Evolutionary conservation across 2,329 filamentous ascomycete genomes (phyloP), one percentile per base, ranked within the genome.

Genomic region (Paecilomyces variotii): DNA sequence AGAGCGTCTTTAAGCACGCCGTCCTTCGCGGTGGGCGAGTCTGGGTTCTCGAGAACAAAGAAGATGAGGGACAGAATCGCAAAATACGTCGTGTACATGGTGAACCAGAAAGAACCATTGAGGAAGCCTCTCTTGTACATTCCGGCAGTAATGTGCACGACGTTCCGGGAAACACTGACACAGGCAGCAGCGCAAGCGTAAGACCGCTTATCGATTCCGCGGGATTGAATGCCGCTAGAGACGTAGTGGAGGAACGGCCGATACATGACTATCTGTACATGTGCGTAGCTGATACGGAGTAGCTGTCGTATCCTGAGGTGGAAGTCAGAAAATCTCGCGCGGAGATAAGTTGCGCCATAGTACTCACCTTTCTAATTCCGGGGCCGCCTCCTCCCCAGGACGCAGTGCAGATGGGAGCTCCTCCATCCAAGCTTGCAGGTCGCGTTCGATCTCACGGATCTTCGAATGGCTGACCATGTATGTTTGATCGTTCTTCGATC

Each of bases 1-100:
- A 86, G 82, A 0, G 92, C 93, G 74, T 97, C 93, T 56, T 87
- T 87, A 60, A 97, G 78, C 25, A 97, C 88, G 25, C 74, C 73
- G 61, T 96, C 91, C 56, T 87, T 82, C 49, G 82, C 83, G 1
- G 82, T 83, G 0, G 80, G 75, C 56, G 80, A 84, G 58, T 85
- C 81, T 1, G 83, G 84, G 60, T 87, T 87, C 70, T 87, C 85
- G 11, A 86, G 75, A 7, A 85, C 83, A 64, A 84, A 87, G 65
- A 85, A 87, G 9, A 87, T 75, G 57, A 87, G 75, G 0, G 84
- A 84, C 35, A 87, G 71, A 58, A 87, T 85, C 12, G 85, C 82
- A 68, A 87, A 87, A 69, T 87, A 87, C 0, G 84, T 85, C 6
- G 84, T 87, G 65, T 87, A 87, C 82, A 87, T 87, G 54, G 83